Evolutionary conservation across 768 basidiomycete genomes (phyloP).

Genomic region (Auricularia sp.): DNA sequence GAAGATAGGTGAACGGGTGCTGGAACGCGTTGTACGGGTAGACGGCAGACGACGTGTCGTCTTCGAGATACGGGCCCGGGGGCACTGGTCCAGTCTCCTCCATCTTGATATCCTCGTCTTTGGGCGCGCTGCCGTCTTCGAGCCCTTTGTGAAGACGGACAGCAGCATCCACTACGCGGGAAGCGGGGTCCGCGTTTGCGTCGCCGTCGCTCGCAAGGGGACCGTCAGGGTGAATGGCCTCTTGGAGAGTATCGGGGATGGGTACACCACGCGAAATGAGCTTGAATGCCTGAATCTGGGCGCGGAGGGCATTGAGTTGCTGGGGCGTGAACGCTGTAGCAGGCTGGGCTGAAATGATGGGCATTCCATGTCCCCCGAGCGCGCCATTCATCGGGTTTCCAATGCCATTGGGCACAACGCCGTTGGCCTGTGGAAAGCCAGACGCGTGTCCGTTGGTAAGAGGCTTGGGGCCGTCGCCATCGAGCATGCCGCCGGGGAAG

Average conservation of each 20-base stretch:
- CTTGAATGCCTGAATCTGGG: constrained; percentile 77
- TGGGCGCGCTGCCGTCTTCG: constrained; percentile 16
- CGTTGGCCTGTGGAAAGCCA: too few relatives aligned
- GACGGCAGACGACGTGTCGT: constrained; percentile 66
- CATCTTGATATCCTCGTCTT: constrained; percentile 36
- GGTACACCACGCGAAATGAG: constrained; percentile 54
- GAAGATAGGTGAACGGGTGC: constrained; percentile 52
- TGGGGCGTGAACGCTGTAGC: constrained; percentile 63
- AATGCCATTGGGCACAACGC: too few relatives aligned
- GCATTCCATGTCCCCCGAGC: too few relatives aligned
- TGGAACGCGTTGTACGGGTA: constrained; percentile 89
- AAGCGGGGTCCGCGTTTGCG: constrained; percentile 18
- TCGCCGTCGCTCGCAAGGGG: constrained; percentile 53
- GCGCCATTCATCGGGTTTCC: too few relatives aligned
- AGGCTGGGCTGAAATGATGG: constrained; percentile 36
- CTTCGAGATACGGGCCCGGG: constrained; percentile 68
- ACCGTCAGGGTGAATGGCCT: constrained; percentile 38
- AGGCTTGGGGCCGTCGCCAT: too few relatives aligned
- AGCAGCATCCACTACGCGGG: constrained; percentile 61
- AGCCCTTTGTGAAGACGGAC: constrained; percentile 60
- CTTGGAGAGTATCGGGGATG: constrained; percentile 58
- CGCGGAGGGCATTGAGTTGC: constrained; percentile 65
- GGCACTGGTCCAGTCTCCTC: constrained; percentile 53
- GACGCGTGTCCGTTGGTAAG: too few relatives aligned
- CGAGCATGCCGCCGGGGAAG: too few relatives aligned